Evolutionary conservation across 345 rosid genomes (phyloP).

Genomic region (Dovyalis caffra): DNA sequence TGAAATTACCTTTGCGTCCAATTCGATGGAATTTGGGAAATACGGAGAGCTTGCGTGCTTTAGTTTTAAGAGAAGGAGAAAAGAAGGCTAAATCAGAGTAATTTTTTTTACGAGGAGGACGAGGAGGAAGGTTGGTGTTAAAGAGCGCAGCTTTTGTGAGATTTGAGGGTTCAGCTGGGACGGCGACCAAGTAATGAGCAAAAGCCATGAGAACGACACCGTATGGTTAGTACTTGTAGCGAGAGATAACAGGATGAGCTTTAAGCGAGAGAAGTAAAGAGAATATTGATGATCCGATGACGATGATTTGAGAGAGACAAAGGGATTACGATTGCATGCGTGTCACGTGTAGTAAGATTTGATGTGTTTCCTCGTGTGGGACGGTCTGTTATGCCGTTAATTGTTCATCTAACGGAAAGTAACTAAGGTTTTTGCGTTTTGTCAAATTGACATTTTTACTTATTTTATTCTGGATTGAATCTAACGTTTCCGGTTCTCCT

Average conservation of each 20-base stretch:
- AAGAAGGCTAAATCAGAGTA: conserved; percentile 12
- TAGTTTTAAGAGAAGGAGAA: conserved; percentile 28
- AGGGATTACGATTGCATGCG: conserved; percentile 10
- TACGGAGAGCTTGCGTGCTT: conserved; percentile 34
- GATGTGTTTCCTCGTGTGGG: too few relatives aligned
- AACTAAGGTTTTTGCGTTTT: too few relatives aligned
- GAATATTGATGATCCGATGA: too few relatives aligned
- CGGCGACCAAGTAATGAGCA: conserved; percentile 50
- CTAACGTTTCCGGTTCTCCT: too few relatives aligned
- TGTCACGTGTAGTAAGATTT: too few relatives aligned
- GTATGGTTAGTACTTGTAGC: background rate
- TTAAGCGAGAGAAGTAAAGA: too few relatives aligned
- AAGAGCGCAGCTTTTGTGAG: conserved; percentile 22
- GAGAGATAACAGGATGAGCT: background rate
- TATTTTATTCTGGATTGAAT: too few relatives aligned
- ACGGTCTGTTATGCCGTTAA: too few relatives aligned
- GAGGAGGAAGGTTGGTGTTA: conserved; percentile 5
- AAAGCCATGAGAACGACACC: conserved; percentile 48
- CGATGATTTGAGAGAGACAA: conserved; percentile 6
- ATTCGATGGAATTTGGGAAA: conserved; percentile 25
- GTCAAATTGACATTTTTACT: too few relatives aligned
- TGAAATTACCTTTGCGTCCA: conserved; percentile 39
- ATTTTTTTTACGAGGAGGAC: background rate
- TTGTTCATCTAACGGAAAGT: too few relatives aligned
- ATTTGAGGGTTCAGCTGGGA: conserved; percentile 39